Evolutionary conservation across 345 rosid species (phyloP), one percentile per base, ranked within the genome.

Genomic region (Leavenworthia alabamica): DNA sequence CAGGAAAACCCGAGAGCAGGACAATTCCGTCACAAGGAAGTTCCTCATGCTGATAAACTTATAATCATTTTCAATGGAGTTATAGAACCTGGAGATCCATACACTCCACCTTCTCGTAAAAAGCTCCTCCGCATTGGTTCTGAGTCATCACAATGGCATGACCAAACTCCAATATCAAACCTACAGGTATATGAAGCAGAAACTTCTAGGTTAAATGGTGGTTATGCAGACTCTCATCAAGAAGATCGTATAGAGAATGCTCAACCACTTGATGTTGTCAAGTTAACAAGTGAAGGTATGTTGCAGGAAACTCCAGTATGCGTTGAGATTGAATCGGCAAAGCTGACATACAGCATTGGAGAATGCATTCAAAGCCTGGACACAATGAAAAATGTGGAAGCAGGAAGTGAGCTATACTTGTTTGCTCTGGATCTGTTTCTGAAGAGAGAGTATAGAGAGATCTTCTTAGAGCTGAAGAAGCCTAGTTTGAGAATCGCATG

Each of bases 401-500:
- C 76, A 71, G 86, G 80, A 4, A 73, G 80, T 71, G 78, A 72
- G 28, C 70, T 79, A 11, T 77, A 79, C 60, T 55, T 79, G 70
- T 77, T 75, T 69, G 86, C 83, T 0, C 50, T 79, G 68, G 86
- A 82, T 62, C 53, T 73, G 41, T 82, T 79, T 63, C 57, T 79
- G 50, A 79, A 75, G 77, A 77, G 72, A 56, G 82, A 79, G 71
- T 79, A 82, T 17, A 79, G 83, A 64, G 83, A 82, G 70, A 77
- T 75, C 42, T 82, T 79, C 62, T 72, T 82, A 60, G 72, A 79
- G 47, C 19, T 82, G 70, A 75, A 77, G 80, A 76, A 79, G 29
- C 76, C 80, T 3, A 54, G 76, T 35, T 73, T 78, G 43, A 75
- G 72, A 49, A 62, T 80, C 6, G 70, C 82, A 4, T 82, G 84